These are phyloP conservation scores for Pyrus pyrifolia DNA, from an alignment of 306 rosid species.

Conservation along the genomic window DNA sequence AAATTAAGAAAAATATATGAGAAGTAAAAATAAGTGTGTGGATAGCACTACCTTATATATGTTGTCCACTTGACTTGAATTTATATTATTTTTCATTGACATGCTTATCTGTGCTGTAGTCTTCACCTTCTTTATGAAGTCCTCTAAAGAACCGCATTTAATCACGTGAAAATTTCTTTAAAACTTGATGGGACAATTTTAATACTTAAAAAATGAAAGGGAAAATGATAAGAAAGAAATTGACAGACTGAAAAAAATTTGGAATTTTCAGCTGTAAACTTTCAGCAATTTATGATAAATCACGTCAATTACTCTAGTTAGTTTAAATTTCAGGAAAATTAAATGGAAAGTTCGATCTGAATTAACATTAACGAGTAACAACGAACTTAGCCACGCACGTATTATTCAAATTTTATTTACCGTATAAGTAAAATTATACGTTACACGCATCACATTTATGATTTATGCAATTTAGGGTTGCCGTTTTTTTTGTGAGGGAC, in stretches of 20 bases:
- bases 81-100: not conserved
- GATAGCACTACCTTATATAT: too few relatives aligned
- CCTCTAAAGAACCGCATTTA: not conserved
- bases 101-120: not conserved
- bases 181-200: not conserved
- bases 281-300: not conserved
- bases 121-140: not conserved
- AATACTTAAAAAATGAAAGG: not conserved
- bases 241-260: not conserved
- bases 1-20: too few relatives aligned
- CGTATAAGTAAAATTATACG: too few relatives aligned
- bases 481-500: not conserved
- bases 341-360: too few relatives aligned
- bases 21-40: too few relatives aligned
- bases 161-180: not conserved
- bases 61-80: too few relatives aligned
- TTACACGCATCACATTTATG: too few relatives aligned
- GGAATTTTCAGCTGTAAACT: not conserved
- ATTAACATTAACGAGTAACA: not conserved
- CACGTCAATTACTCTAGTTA: not conserved
- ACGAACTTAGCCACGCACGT: too few relatives aligned
- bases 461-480: not conserved
- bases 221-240: not conserved
- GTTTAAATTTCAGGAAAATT: not conserved
- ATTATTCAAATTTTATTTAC: too few relatives aligned